Percentiles rank a stretch among this genome's conserved stretches.
phyloP scores from a whole-genome alignment of 2,329 filamentous ascomycete genomes.

The Fusarium udum region DNA sequence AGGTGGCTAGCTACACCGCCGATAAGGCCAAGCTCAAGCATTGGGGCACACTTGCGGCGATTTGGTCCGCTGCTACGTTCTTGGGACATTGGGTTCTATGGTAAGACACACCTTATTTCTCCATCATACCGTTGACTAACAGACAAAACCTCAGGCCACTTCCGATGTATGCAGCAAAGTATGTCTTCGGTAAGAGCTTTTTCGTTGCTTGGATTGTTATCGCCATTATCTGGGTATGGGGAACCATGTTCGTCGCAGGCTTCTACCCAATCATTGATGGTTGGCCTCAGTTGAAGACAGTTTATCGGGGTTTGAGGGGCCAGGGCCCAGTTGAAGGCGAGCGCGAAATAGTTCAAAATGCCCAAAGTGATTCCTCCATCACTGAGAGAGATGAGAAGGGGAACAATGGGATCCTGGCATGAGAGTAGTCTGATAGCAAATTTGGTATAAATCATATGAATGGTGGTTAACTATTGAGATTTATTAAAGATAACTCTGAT shows the following conservation, averaged over 20 bases:
- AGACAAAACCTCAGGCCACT: conserved; percentile 50
- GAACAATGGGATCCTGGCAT: not conserved
- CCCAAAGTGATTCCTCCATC: not conserved
- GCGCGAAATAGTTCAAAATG: not conserved
- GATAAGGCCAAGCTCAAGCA: conserved; percentile 53
- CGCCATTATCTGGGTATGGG: conserved; percentile 63
- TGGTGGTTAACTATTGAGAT: too few species aligned
- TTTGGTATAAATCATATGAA: too few species aligned
- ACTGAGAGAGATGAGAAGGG: not conserved
- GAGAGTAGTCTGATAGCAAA: not conserved
- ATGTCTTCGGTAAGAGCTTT: conserved; percentile 59
- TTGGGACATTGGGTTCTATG: conserved; percentile 62
- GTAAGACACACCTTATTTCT: not conserved
- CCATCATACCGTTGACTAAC: fast-evolving
- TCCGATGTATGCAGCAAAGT: conserved; percentile 63
- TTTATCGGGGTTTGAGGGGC: not conserved
- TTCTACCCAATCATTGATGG: conserved; percentile 62
- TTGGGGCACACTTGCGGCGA: conserved; percentile 50
- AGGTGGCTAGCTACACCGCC: conserved; percentile 38
- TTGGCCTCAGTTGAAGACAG: conserved; percentile 37
- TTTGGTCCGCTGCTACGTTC: conserved; percentile 58
- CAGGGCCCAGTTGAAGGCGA: not conserved
- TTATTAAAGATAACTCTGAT: too few species aligned
- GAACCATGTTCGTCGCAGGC: conserved; percentile 58
- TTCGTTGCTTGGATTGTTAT: conserved; percentile 61